Evolutionary conservation across 2,329 filamentous ascomycete genomes (phyloP), one percentile per base, ranked within the genome.

Genomic region (Elsinoe batatas): DNA sequence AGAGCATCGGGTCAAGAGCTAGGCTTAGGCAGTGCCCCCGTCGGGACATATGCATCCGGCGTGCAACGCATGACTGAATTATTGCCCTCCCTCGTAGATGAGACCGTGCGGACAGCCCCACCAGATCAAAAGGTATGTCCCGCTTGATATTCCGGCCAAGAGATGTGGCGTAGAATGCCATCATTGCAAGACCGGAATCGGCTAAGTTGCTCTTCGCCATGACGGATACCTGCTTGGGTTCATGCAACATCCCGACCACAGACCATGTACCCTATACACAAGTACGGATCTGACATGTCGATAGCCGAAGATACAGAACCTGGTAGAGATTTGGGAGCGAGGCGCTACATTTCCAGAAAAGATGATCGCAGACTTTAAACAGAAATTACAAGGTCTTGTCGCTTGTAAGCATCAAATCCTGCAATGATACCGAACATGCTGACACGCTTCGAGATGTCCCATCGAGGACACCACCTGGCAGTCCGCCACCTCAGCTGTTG

Each of bases 261-360:
- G 26, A 8, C 4, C 7, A 30, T 7, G 26, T 7, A 30, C 26
- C 7, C 7, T 10, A 26, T 17, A 44, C 15, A 35, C n/a, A 36
- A 26, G 35, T 51, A 51, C 22, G 22, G 53, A 36, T 37, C 56
- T 57, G 53, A 57, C 56, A 54, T 20, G 51, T 64, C 68, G 62
- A 76, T 85, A 93, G 87, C 89, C 95, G 70, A 97, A 96, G 76
- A 91, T 97, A 72, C 84, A 79, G 69, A 97, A 97, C 71, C 81
- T 98, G 64, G 77, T 97, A 73, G 91, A 95, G 69, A 98, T 98
- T 63, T 98, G 93, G 93, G 91, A 96, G 69, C 93, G 93, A 67
- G 89, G 88, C 61, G 85, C 87, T 68, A 97, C 91, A 18, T 97
- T 98, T 71, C 90, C 93, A 22, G 69, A 79, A 40, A 72, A 83